Conservation (phyloP, 257 asterid genomes). For the Fraxinus quadrangulata region DNA sequence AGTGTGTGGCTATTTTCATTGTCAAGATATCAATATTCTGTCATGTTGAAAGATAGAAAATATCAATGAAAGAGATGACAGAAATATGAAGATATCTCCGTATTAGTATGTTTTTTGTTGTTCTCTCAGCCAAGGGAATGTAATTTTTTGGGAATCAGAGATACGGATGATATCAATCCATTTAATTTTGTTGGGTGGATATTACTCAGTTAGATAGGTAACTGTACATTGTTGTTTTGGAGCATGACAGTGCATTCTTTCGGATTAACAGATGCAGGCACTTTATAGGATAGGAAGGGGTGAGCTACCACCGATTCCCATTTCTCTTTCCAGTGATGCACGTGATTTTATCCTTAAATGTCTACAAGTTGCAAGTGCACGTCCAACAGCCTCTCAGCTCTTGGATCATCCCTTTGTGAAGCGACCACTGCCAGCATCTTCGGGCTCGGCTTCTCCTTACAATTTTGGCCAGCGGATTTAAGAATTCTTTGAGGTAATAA, state of each 20-base stretch:
- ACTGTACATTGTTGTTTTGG: neutral
- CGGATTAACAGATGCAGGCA: slow-evolving; percentile 58
- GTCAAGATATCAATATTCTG: neutral
- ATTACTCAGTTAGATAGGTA: neutral
- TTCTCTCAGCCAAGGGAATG: neutral
- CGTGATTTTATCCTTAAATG: slow-evolving; percentile 68
- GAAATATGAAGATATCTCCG: neutral
- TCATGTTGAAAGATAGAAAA: neutral
- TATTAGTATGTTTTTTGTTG: neutral
- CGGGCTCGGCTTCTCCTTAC: slow-evolving; percentile 56
- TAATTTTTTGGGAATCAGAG: neutral
- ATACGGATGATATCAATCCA: neutral
- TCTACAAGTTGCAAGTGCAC: slow-evolving; percentile 66
- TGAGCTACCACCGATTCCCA: slow-evolving; percentile 68
- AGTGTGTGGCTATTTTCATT: neutral
- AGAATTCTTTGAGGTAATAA: slow-evolving; percentile 30
- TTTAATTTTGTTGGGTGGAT: neutral
- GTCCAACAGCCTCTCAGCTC: slow-evolving; percentile 79
- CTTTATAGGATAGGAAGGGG: slow-evolving; percentile 77
- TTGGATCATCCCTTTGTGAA: slow-evolving; percentile 83
- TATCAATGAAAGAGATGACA: neutral
- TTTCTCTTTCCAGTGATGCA: slow-evolving; percentile 72
- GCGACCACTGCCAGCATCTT: slow-evolving; percentile 53
- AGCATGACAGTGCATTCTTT: neutral
- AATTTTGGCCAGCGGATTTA: slow-evolving; percentile 39